These are phyloP conservation scores for Termitomyces sp. DNA, from an alignment of 768 basidiomycete genomes.

Conservation along the genomic window DNA sequence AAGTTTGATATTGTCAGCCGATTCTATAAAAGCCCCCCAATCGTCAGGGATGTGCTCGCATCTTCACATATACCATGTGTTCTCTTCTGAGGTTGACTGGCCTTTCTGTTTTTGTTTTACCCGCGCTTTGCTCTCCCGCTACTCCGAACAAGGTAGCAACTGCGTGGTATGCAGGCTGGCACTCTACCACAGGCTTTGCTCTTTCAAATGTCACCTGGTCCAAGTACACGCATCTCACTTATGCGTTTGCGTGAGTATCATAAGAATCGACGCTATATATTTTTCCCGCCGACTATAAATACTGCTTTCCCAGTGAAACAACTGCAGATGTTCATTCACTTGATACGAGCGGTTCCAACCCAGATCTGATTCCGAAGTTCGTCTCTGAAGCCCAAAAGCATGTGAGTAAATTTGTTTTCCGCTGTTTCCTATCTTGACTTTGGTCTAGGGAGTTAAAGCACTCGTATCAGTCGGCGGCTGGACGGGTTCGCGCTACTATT, in stretches of 20 bases:
- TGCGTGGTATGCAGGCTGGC: slow-evolving; percentile 72
- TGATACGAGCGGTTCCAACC: slow-evolving; percentile 42
- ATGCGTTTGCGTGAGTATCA: slow-evolving; percentile 64
- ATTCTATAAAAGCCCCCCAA: slow-evolving; percentile 1
- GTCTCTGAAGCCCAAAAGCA: slow-evolving; percentile 44
- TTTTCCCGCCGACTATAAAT: neutral
- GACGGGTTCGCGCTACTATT: slow-evolving; percentile 62
- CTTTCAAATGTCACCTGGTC: slow-evolving; percentile 59
- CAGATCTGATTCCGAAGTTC: slow-evolving; percentile 50
- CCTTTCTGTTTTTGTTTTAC: slow-evolving; percentile 11
- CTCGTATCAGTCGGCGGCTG: slow-evolving; percentile 69
- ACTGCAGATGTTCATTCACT: slow-evolving; percentile 33
- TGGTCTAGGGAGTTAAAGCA: slow-evolving; percentile 50
- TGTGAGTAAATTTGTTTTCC: slow-evolving; percentile 24
- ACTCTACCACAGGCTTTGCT: slow-evolving; percentile 43
- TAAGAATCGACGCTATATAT: neutral
- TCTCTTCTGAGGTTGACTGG: slow-evolving; percentile 4
- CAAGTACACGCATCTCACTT: slow-evolving; percentile 65
- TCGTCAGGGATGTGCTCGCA: neutral
- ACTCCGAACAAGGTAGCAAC: slow-evolving; percentile 35
- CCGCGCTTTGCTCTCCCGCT: slow-evolving; percentile 12
- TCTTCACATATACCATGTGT: slow-evolving; percentile 7
- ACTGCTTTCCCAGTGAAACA: slow-evolving; percentile 28
- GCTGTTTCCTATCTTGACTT: neutral
- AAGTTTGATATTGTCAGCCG: neutral